Percentiles rank a stretch among this genome's conserved stretches.
Conservation (phyloP, 2,329 filamentous ascomycete genomes). For the Colletotrichum incanum region DNA sequence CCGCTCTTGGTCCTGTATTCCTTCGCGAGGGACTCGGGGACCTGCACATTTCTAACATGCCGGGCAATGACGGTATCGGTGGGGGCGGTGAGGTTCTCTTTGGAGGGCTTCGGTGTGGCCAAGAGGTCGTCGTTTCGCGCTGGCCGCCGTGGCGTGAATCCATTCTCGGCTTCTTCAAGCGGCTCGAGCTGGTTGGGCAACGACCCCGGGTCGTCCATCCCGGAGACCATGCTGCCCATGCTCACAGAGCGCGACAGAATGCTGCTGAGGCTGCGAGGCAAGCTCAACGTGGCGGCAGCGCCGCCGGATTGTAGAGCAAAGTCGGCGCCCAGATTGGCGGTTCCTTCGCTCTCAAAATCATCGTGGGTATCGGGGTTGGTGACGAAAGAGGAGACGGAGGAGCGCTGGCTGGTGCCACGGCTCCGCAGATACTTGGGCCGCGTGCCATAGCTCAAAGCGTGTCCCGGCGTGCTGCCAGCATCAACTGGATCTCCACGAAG, state of each 20-base stretch:
- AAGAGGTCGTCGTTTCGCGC: slow-evolving; percentile 64
- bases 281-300: slow-evolving; percentile 72
- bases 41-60: slow-evolving; percentile 90
- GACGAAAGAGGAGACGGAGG: slow-evolving; percentile 73
- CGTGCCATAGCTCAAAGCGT: slow-evolving; percentile 61
- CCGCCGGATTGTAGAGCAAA: slow-evolving; percentile 88
- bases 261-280: slow-evolving; percentile 67
- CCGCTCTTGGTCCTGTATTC: slow-evolving; percentile 86
- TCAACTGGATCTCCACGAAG: slow-evolving; percentile 55
- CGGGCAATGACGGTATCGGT: slow-evolving; percentile 92
- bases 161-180: slow-evolving; percentile 64
- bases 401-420: slow-evolving; percentile 71
- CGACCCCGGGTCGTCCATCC: slow-evolving; percentile 72
- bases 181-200: slow-evolving; percentile 65
- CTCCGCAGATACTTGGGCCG: slow-evolving; percentile 73
- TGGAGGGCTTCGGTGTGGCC: slow-evolving; percentile 78
- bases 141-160: slow-evolving; percentile 51
- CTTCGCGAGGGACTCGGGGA: slow-evolving; percentile 88
- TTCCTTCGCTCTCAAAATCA: slow-evolving; percentile 81
- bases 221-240: slow-evolving; percentile 90
- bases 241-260: slow-evolving; percentile 83
- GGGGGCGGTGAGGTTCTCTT: slow-evolving; percentile 73
- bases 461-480: slow-evolving; percentile 63
- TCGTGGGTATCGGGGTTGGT: slow-evolving; percentile 69
- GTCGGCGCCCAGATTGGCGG: slow-evolving; percentile 78